Base-by-base conservation (phyloP, 352 stramenopile species). In the Peronosclerospora sorghi region DNA sequence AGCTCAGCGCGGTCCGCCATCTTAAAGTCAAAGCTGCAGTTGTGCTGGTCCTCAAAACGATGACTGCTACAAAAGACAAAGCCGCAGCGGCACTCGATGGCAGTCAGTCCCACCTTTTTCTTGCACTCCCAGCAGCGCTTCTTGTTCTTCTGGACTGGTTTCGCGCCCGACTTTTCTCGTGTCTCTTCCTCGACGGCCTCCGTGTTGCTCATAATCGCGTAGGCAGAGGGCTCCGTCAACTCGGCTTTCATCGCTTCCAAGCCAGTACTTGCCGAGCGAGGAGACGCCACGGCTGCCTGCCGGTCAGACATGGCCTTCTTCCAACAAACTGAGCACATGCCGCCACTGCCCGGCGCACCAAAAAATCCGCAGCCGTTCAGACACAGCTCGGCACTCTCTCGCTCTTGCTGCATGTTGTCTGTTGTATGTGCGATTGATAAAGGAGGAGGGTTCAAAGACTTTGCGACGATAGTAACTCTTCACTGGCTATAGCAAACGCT, bases 111-210 rank as follows among this genome's bases (percentile, higher is more conserved):
- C 14, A 94, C 75, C 59, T 95, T 95, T 64, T 94, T 94, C 63
- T 85, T 89, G 71, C 85, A 96, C 45, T 87, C 73, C 68, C 80
- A 94, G 70, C 85, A 96, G 19, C 80, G 74, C 51, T 88, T 90
- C 48, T 86, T 82, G 64, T 94, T 95, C 62, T 87, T 95, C 67
- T 96, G 85, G 35, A 88, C 63, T 17, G 56, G 49, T 36, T 70
- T 74, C 14, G 63, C 60, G 8, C 13, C 41, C 4, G 30, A 35
- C 18, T 46, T 45, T 17, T 56, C 38, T 0, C 36, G 41, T 7
- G 46, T 34, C 30, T 62, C 59, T 4, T 65, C 66, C 23, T 44
- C 42, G 0, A 51, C 27, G 13, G 40, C 44, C 5, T 28, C 32
- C 1, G 6, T 39, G 18, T 47, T 57, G 44, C 49, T 51, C 34